Conservation (phyloP, 208 protist species). For the Acanthamoeba sp. region DNA sequence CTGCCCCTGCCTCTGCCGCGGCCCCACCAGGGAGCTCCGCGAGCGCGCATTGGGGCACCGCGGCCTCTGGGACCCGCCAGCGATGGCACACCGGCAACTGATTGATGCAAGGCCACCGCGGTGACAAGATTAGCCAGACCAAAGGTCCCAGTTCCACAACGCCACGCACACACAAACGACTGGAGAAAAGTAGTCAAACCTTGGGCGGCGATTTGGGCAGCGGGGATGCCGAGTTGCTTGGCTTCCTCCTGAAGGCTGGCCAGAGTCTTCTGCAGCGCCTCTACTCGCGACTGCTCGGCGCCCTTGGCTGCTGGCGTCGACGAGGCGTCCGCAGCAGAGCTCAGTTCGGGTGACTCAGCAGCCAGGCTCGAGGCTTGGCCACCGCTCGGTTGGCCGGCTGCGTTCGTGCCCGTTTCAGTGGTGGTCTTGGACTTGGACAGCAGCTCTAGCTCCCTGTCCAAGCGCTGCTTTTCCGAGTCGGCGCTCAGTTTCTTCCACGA, state of each 20-base stretch:
- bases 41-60: neutral
- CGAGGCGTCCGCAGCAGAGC: neutral
- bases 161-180: too few species aligned
- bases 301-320: neutral
- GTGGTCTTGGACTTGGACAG: neutral
- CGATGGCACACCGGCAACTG: neutral
- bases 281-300: neutral
- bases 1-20: neutral
- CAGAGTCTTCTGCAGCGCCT: constrained; percentile 39
- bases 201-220: constrained; percentile 13
- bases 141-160: too few species aligned
- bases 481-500: constrained; percentile 24
- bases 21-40: constrained; percentile 12
- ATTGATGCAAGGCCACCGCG: too few species aligned
- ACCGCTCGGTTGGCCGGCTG: neutral
- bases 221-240: constrained; percentile 27
- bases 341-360: neutral
- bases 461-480: neutral
- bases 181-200: neutral
- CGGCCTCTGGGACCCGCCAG: neutral
- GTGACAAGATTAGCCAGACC: too few species aligned
- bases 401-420: neutral
- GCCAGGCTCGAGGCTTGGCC: neutral
- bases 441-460: constrained; percentile 6
- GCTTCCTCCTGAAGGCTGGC: constrained; percentile 47